Evolutionary conservation across 768 basidiomycete species (phyloP).

Genomic region (Collybia sordida): DNA sequence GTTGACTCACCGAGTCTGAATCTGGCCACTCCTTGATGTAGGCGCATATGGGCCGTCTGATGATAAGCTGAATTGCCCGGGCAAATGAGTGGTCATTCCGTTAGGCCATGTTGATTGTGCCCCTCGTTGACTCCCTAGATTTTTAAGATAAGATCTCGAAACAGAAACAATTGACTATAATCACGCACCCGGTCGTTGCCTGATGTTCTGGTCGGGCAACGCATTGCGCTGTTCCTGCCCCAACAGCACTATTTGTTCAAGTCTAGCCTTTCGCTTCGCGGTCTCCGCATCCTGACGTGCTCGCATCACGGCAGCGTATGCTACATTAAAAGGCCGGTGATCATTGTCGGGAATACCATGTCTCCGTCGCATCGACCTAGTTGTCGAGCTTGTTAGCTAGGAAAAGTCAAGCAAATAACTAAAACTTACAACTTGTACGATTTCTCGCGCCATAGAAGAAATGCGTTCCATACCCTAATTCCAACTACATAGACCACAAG

Average conservation of each 20-base stretch:
- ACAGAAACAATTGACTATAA: conserved; percentile 17
- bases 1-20: conserved; percentile 10
- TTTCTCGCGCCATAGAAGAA: conserved; percentile 61
- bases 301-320: conserved; percentile 71
- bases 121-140: conserved; percentile 21
- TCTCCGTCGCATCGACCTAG: conserved; percentile 68
- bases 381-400: conserved; percentile 16
- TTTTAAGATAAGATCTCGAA: conserved; percentile 24
- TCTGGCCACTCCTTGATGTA: conserved; percentile 10
- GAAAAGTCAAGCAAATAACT: conserved; percentile 4
- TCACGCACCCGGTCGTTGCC: conserved; percentile 46
- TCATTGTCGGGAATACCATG: conserved; percentile 86
- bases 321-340: conserved; percentile 82
- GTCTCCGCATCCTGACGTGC: conserved; percentile 54
- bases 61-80: conserved; percentile 21
- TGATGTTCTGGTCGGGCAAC: conserved; percentile 37
- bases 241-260: conserved; percentile 29
- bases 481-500: conserved; percentile 35
- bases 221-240: conserved; percentile 35
- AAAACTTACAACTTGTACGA: conserved; percentile 61
- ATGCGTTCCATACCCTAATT: conserved; percentile 40
- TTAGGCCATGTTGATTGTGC: conserved; percentile 16
- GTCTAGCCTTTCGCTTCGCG: conserved; percentile 23
- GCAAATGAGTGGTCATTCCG: conserved; percentile 11
- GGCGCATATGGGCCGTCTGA: conserved; percentile 12